Evolutionary conservation across 345 rosid species (phyloP), one percentile per base, ranked within the genome.

Genomic region (Mangifera indica): DNA sequence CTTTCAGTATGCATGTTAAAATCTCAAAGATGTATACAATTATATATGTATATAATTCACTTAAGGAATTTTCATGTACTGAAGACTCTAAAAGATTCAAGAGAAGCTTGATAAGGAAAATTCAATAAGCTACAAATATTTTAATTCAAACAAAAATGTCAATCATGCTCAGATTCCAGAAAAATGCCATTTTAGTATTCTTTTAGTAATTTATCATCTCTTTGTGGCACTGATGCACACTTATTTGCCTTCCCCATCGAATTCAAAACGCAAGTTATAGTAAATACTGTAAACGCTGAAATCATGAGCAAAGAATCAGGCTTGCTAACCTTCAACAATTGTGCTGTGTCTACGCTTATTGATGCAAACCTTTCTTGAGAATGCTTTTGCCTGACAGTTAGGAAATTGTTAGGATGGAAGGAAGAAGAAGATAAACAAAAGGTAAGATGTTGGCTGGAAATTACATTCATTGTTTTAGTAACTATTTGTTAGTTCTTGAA

Each of bases 351-450:
- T 69, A 83, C 40, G 51, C 80, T 78, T 60, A 84, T 55, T 10
- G 97, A 83, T 51, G 97, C 93, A 67, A 90, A 90, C 79, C 87
- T 73, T 48, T 89, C 87, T 71, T 73, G 67, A 45, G 96, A 80
- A 54, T 79, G 74, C 72, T 74, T 82, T 73, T 54, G 72, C 81
- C 95, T 88, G 91, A 77, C 66, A 55, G 66, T 60, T 7, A 18
- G 12, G 26, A 8, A 42, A 71, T 15, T 49, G 26, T 59, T 40
- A 49, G 32, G 40, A 15, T 11, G 25, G 68, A 46, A 24, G 26
- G 42, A 67, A 21, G 22, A 11, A 40, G 17, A 26, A 40, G 12
- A 53, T 7, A 40, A 49, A 13, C 22, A 7, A n/a, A 9, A 65
- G 46, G 48, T 26, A 5, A 66, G 4, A 10, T 15, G 44, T 26